phyloP scores from a whole-genome alignment of 2,329 filamentous ascomycete species.

The Penicillium janthinellum region DNA sequence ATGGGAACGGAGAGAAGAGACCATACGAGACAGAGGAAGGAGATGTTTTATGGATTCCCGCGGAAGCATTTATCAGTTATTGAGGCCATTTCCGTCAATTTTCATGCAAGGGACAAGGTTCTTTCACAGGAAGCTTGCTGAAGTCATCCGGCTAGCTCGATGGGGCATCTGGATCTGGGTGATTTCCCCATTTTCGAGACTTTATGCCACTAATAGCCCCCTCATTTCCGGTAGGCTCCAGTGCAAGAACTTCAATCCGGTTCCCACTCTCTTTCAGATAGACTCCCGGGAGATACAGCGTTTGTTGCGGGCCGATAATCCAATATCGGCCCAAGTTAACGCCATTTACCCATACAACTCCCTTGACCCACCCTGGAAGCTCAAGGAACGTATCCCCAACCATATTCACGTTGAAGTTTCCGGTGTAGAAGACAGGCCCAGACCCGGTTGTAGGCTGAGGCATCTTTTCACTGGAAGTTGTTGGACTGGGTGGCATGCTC shows the following conservation, averaged over 20 bases:
- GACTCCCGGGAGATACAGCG: slow-evolving; percentile 48
- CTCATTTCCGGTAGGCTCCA: slow-evolving; percentile 43
- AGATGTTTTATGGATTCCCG: too few species aligned
- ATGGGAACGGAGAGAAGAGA: too few species aligned
- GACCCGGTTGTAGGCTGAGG: slow-evolving; percentile 1
- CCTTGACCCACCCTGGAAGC: slow-evolving; percentile 48
- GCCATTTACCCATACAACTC: slow-evolving; percentile 52
- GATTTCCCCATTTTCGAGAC: slow-evolving; percentile 35
- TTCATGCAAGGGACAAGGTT: too few species aligned
- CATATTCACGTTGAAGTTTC: slow-evolving; percentile 9
- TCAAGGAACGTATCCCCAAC: slow-evolving; percentile 43
- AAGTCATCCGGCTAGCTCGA: background rate
- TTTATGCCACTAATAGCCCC: slow-evolving; percentile 20
- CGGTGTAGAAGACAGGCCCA: slow-evolving; percentile 22
- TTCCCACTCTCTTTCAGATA: slow-evolving; percentile 43
- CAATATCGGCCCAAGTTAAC: slow-evolving; percentile 52
- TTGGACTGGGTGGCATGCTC: slow-evolving; percentile 23
- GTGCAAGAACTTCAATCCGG: slow-evolving; percentile 47
- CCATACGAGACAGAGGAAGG: too few species aligned
- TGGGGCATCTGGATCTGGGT: slow-evolving; percentile 32
- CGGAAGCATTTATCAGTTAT: too few species aligned
- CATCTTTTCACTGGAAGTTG: background rate
- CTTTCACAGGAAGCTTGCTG: too few species aligned
- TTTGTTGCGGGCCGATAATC: slow-evolving; percentile 52
- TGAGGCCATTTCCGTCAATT: too few species aligned